Evolutionary conservation across 805 yeast species (phyloP).

Genomic region (Ogataea nakhonphanomensis): DNA sequence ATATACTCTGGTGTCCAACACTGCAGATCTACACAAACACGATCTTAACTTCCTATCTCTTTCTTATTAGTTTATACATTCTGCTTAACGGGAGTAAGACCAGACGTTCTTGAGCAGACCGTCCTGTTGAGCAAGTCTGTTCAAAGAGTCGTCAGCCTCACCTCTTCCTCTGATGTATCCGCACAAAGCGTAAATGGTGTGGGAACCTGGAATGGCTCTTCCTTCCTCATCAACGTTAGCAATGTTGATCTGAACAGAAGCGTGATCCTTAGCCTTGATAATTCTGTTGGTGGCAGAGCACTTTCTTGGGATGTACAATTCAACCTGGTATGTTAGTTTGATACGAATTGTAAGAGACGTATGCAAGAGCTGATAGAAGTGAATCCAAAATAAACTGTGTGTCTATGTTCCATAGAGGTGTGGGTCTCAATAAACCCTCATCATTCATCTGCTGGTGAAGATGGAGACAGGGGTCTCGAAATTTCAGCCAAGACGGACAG

Average conservation of each 20-base stretch:
- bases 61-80: slow-evolving; percentile 12
- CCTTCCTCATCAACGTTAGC: slow-evolving; percentile 98
- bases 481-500: neutral
- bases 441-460: no score
- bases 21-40: neutral
- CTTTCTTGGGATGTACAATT: slow-evolving; percentile 99
- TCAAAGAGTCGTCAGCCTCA: slow-evolving; percentile 98
- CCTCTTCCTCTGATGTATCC: slow-evolving; percentile 99
- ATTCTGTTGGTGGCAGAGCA: slow-evolving; percentile 99
- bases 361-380: no score
- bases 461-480: no score
- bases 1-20: no score
- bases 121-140: slow-evolving; percentile 99
- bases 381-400: no score
- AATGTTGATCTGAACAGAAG: slow-evolving; percentile 97
- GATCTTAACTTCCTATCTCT: slow-evolving; percentile 4
- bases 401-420: no score
- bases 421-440: no score
- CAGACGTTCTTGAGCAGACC: slow-evolving; percentile 96
- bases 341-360: neutral
- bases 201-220: slow-evolving; percentile 84
- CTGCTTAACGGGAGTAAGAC: slow-evolving; percentile 83
- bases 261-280: slow-evolving; percentile 99
- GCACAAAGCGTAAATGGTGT: slow-evolving; percentile 92
- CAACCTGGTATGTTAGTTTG: slow-evolving; percentile 58